These are phyloP conservation scores for Closterium sp. DNA, from an alignment of 139 green algal species.

Conservation along the genomic window DNA sequence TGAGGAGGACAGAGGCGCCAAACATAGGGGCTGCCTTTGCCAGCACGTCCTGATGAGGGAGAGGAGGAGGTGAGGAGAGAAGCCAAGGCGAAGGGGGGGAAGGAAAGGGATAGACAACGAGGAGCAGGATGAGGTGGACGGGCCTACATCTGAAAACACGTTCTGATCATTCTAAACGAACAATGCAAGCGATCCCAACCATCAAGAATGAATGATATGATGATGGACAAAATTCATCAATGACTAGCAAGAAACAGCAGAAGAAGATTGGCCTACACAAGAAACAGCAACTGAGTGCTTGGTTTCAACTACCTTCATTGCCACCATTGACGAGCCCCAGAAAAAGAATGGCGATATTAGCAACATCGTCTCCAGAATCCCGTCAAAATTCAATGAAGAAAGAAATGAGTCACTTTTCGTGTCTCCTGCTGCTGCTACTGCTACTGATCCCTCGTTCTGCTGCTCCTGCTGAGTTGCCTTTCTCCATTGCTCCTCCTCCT, in stretches of 20 bases:
- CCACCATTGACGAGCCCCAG: constrained; percentile 1
- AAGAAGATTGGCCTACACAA: too few species aligned
- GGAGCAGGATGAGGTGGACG: constrained; percentile 80
- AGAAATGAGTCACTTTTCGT: not conserved
- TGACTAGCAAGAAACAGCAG: too few species aligned
- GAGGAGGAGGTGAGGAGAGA: not conserved
- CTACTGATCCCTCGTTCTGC: not conserved
- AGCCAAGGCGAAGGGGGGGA: not conserved
- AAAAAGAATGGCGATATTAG: constrained; percentile 13
- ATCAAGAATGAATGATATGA: too few species aligned
- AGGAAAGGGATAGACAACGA: constrained; percentile 59
- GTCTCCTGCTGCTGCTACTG: not conserved
- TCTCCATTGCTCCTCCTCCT: not conserved
- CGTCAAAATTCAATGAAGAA: not conserved
- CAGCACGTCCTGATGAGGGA: constrained; percentile 35
- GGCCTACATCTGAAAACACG: constrained; percentile 60
- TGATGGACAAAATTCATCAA: too few species aligned
- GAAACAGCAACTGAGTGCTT: too few species aligned
- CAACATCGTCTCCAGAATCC: not conserved
- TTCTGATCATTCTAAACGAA: not conserved
- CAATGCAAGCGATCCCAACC: too few species aligned
- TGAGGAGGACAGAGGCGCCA: not conserved
- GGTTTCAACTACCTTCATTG: not conserved
- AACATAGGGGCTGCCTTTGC: not conserved
- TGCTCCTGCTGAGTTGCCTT: not conserved